Conservation (phyloP, 2,329 filamentous ascomycete species). For the Furcasterigmium sp. region DNA sequence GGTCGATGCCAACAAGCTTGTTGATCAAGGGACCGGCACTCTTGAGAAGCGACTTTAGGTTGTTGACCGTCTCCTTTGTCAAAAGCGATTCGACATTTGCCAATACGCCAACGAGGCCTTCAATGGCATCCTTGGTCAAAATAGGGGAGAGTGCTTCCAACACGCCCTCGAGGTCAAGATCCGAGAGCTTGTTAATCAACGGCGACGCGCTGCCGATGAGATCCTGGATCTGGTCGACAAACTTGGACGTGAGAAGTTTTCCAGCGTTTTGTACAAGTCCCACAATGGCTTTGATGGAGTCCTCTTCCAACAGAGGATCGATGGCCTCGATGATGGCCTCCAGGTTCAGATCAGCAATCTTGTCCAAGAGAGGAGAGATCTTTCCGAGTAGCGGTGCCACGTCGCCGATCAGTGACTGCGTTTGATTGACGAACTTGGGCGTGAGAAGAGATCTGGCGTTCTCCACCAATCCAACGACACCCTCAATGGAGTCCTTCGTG, state of each 20-base stretch:
- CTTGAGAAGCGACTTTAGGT: conserved; percentile 12
- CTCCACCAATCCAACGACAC: conserved; percentile 13
- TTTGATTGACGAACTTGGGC: conserved; percentile 3
- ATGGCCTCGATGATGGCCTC: conserved; percentile 22
- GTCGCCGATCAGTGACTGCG: conserved; percentile 2
- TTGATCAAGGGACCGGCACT: conserved; percentile 18
- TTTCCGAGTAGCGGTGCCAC: conserved; percentile 8
- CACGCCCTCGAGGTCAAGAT: conserved; percentile 26
- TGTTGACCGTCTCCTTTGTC: conserved; percentile 13
- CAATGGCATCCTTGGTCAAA: conserved; percentile 18
- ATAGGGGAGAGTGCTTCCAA: conserved; percentile 20
- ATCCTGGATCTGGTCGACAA: no score
- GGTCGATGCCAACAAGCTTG: conserved; percentile 23
- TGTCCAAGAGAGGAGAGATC: conserved; percentile 20
- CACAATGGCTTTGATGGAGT: conserved; percentile 19
- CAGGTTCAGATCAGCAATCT: conserved; percentile 22
- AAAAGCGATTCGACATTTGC: conserved; percentile 18
- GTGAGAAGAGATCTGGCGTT: conserved; percentile 14
- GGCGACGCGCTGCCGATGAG: no score
- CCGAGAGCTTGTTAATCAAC: conserved; percentile 21
- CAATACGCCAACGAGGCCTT: conserved; percentile 18
- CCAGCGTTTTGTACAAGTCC: conserved; percentile 22
- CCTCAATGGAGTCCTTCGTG: neutral
- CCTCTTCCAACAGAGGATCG: conserved; percentile 19
- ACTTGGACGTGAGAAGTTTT: conserved; percentile 21